phyloP scores from a whole-genome alignment of 352 stramenopile genomes.

The Pythium apleroticum region DNA sequence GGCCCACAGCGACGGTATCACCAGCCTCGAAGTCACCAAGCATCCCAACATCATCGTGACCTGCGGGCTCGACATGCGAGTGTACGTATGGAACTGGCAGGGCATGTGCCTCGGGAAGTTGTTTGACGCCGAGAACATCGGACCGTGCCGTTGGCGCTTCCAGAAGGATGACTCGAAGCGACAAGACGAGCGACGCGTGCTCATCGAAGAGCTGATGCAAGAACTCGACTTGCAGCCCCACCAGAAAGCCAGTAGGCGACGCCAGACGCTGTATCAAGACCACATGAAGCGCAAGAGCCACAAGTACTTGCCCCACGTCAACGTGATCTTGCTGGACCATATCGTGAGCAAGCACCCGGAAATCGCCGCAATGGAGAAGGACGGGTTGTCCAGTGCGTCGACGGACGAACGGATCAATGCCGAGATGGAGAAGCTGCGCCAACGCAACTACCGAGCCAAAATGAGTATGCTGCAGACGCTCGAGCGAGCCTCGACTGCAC shows the following conservation, averaged over 20 bases:
- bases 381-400: constrained; percentile 9
- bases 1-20: constrained; percentile 50
- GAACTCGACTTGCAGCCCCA: constrained; percentile 51
- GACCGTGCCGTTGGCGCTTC: constrained; percentile 51
- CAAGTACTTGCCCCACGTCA: constrained; percentile 47
- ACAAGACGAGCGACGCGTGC: constrained; percentile 35
- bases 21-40: constrained; percentile 54
- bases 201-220: constrained; percentile 41
- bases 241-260: constrained; percentile 39
- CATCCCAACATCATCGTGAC: constrained; percentile 66
- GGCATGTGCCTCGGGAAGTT: constrained; percentile 58
- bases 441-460: constrained; percentile 29
- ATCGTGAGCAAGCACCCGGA: constrained; percentile 67
- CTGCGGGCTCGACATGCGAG: constrained; percentile 58
- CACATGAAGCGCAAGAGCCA: constrained; percentile 51
- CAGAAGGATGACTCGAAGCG: constrained; percentile 53
- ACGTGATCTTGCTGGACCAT: constrained; percentile 60
- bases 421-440: constrained; percentile 17
- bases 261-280: constrained; percentile 45
- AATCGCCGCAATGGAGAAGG: constrained; percentile 36
- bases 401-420: constrained; percentile 23
- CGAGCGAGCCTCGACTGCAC: constrained; percentile 2
- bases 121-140: constrained; percentile 61
- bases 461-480: constrained; percentile 25
- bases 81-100: constrained; percentile 74